Evolutionary conservation across 257 asterid genomes (phyloP).

Genomic region (Petrea volubilis): DNA sequence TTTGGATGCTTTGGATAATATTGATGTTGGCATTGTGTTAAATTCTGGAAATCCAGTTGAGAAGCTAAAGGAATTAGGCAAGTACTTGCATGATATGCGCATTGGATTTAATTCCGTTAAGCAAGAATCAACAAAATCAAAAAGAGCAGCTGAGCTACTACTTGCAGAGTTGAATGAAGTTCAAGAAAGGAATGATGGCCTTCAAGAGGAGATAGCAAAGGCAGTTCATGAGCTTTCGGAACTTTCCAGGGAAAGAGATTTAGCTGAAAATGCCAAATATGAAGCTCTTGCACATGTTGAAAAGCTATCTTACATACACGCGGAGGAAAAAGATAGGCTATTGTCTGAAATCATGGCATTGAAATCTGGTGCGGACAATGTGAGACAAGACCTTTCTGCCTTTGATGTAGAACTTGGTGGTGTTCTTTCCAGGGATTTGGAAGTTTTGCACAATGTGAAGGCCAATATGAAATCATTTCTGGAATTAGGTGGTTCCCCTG

Average conservation of each 20-base stretch:
- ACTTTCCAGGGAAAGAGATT: constrained; percentile 64
- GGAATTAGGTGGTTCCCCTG: constrained; percentile 38
- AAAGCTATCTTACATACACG: constrained; percentile 52
- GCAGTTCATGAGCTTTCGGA: constrained; percentile 55
- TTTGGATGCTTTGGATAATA: constrained; percentile 47
- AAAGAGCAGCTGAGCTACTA: constrained; percentile 85
- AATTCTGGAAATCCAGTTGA: constrained; percentile 53
- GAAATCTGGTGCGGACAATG: constrained; percentile 54
- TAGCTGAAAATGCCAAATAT: constrained; percentile 59
- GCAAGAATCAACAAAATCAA: constrained; percentile 81
- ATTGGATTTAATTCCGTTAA: constrained; percentile 47
- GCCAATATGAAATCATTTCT: constrained; percentile 46
- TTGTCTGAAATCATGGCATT: constrained; percentile 57
- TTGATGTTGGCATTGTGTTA: constrained; percentile 40
- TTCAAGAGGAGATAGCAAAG: constrained; percentile 84
- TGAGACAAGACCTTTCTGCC: constrained; percentile 55
- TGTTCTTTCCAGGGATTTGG: constrained; percentile 73
- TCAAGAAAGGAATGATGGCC: constrained; percentile 89
- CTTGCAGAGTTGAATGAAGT: constrained; percentile 97
- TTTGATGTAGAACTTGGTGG: constrained; percentile 50
- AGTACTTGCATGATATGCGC: constrained; percentile 49
- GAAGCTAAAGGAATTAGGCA: constrained; percentile 55
- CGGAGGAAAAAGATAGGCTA: constrained; percentile 69
- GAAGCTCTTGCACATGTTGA: constrained; percentile 71
- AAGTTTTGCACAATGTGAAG: constrained; percentile 58